Conservation (phyloP, 1,284 basidiomycete species). For the Ceratorhiza oryzae-sativae region DNA sequence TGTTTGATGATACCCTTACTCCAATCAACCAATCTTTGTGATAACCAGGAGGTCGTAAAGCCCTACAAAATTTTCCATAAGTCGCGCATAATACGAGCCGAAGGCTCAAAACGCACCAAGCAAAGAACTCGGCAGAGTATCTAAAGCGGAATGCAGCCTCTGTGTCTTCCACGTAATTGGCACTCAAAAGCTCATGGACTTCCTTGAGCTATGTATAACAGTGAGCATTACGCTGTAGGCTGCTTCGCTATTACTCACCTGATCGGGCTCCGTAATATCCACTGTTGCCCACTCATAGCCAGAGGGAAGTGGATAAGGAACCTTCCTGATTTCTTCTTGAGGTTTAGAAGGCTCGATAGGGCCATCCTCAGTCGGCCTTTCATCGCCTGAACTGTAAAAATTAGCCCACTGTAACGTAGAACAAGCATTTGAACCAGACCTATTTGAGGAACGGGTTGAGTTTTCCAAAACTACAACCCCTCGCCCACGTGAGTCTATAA, state of each 20-base stretch:
- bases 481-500: conserved; percentile 25
- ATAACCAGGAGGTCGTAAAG: conserved; percentile 93
- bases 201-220: conserved; percentile 73
- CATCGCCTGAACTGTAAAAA: conserved; percentile 61
- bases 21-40: conserved; percentile 95
- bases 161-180: conserved; percentile 97
- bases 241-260: conserved; percentile 58
- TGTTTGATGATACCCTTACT: conserved; percentile 87
- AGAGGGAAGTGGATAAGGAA: conserved; percentile 86
- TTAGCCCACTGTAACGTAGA: conserved; percentile 39
- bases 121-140: conserved; percentile 93
- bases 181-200: conserved; percentile 89
- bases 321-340: conserved; percentile 80
- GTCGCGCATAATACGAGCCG: neutral
- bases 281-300: conserved; percentile 93
- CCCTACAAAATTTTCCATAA: conserved; percentile 64
- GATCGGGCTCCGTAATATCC: conserved; percentile 77
- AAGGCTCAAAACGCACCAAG: conserved; percentile 67
- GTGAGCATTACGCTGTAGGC: neutral
- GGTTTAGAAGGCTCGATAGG: conserved; percentile 87
- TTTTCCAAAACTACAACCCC: conserved; percentile 83
- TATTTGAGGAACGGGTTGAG: conserved; percentile 92
- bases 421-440: conserved; percentile 54
- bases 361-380: conserved; percentile 75
- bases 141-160: conserved; percentile 96